Conservation (phyloP, 2,329 filamentous ascomycete genomes). For the Xylaria digitata region DNA sequence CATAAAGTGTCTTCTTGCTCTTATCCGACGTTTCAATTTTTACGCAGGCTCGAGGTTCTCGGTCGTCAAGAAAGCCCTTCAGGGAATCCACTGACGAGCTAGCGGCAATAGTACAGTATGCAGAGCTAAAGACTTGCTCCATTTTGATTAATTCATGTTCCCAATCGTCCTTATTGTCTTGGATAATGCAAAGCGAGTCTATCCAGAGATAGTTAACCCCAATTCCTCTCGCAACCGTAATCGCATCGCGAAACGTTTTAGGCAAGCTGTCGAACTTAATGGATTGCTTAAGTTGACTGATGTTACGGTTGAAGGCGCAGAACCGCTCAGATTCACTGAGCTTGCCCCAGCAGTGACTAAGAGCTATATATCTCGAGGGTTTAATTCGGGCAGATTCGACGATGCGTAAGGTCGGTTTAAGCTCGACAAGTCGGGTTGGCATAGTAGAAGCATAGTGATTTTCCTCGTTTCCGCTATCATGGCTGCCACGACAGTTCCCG, state of each 20-base stretch:
- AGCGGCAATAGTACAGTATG: conserved; percentile 37
- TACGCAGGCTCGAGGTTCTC: conserved; percentile 21
- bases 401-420: not conserved
- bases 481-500: not conserved
- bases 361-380: conserved; percentile 21
- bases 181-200: not conserved
- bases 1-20: conserved; percentile 11
- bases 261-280: conserved; percentile 24
- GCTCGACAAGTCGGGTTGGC: conserved; percentile 28
- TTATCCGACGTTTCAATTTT: not conserved
- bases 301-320: conserved; percentile 15
- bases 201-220: conserved; percentile 20
- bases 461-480: not conserved
- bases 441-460: conserved; percentile 5
- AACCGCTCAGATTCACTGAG: not conserved
- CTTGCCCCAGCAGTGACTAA: conserved; percentile 33
- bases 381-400: conserved; percentile 10
- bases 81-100: conserved; percentile 25
- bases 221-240: conserved; percentile 13
- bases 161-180: conserved; percentile 20
- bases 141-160: conserved; percentile 26
- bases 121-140: conserved; percentile 36
- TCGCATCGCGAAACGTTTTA: conserved; percentile 22
- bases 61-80: conserved; percentile 27
- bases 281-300: not conserved